Percentiles rank a stretch among this genome's conserved stretches.
Conservation (phyloP, 768 basidiomycete species). For the Rhodotorula graminis region DNA sequence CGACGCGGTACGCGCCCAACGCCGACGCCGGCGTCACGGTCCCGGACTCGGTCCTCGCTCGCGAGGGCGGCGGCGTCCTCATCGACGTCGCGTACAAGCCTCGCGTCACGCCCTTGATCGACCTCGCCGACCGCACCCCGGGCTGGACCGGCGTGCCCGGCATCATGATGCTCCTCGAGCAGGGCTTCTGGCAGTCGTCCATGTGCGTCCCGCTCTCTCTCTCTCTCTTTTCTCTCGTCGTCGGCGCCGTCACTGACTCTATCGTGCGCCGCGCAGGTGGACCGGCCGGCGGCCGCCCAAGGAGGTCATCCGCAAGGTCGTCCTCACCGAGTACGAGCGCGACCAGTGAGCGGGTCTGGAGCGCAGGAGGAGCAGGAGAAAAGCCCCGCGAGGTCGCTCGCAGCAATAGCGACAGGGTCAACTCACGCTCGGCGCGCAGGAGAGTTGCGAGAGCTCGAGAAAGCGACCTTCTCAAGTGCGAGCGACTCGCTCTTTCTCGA, state of each 20-base stretch:
- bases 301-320: conserved; percentile 29
- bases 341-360: background rate
- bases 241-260: no score
- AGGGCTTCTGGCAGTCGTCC: conserved; percentile 74
- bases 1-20: conserved; percentile 45
- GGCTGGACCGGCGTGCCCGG: conserved; percentile 70
- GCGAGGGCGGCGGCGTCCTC: conserved; percentile 62
- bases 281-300: conserved; percentile 39
- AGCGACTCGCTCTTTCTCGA: no score
- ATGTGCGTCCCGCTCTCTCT: conserved; percentile 4
- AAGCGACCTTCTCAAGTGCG: no score
- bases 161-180: conserved; percentile 77
- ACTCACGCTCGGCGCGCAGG: no score
- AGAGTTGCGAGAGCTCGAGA: no score
- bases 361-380: no score
- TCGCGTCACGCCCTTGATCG: conserved; percentile 71
- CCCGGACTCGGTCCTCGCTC: conserved; percentile 58
- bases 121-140: conserved; percentile 56
- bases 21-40: conserved; percentile 52
- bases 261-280: conserved; percentile 28
- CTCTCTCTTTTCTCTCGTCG: no score
- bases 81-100: conserved; percentile 85
- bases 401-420: no score
- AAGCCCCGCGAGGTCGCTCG: no score
- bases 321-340: conserved; percentile 38